Evolutionary conservation across 2,329 filamentous ascomycete genomes (phyloP), one percentile per base, ranked within the genome.

Genomic region (Orbilia quercus): DNA sequence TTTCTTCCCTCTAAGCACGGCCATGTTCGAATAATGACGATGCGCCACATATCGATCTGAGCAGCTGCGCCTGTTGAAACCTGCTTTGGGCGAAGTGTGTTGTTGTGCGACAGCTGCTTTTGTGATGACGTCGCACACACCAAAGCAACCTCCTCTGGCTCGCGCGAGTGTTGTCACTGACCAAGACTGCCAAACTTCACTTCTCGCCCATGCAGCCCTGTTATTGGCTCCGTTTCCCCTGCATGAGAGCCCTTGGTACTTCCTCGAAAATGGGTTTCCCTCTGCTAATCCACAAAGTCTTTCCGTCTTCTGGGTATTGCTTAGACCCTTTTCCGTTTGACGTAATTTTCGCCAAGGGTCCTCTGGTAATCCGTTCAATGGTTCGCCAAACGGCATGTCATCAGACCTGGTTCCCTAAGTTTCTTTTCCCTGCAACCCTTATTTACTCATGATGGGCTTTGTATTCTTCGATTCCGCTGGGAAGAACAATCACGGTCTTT

Each of bases 71-170:
- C n/a, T 20, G 18, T 31, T 7, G 44, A 57, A 57, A 44, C 53
- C 53, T 57, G 53, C 55, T 59, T 47, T 47, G 28, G 28, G 20
- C 22, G 11, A 11, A 7, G 50, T 9, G 58, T 42, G 28, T n/a
- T 9, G 28, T 31, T 31, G 28, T 31, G 28, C 4, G 28, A 31
- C 28, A 4, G 9, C 48, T 22, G 36, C 22, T 34, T 20, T 64
- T n/a, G 18, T 22, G 40, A 67, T 67, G 63, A 67, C 63, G 63
- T 67, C 63, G 42, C 22, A 57, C 20, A 42, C 12, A 38, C 62
- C 51, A 55, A 66, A 23, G 54, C 22, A 38, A 42, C 42, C 14
- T 45, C 23, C n/a, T 42, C 12, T 47, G 7, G 23, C 14, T 22
- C 9, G 9, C 7, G 23, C 28, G n/a, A n/a, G n/a, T n/a, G n/a